phyloP scores from a whole-genome alignment of 2,329 filamentous ascomycete species.

The Orbilia ellipsospora region DNA sequence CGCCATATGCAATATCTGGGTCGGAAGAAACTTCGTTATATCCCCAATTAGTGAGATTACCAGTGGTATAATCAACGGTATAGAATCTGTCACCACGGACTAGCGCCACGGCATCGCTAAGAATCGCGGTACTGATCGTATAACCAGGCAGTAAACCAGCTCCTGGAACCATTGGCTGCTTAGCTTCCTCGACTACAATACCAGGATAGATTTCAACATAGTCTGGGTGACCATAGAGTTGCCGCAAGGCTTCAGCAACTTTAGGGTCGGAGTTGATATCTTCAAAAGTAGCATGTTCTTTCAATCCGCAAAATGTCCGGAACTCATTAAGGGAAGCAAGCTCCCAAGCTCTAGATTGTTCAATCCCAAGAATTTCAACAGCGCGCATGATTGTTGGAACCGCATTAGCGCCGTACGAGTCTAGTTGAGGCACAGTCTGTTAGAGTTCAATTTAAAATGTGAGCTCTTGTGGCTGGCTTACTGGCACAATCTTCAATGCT shows the following conservation, averaged over 20 bases:
- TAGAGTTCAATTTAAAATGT: background rate
- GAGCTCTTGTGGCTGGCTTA: constrained; percentile 64
- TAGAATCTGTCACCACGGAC: constrained; percentile 72
- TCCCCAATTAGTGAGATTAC: constrained; percentile 65
- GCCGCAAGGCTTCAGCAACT: constrained; percentile 69
- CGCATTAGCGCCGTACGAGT: constrained; percentile 60
- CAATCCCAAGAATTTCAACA: constrained; percentile 73
- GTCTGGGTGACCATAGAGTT: constrained; percentile 73
- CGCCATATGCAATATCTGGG: constrained; percentile 63
- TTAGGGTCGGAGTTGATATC: constrained; percentile 71
- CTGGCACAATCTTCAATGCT: constrained; percentile 73
- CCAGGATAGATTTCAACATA: constrained; percentile 77
- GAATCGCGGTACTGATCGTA: constrained; percentile 68
- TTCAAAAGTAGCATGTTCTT: constrained; percentile 69
- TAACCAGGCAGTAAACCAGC: constrained; percentile 68
- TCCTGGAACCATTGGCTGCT: constrained; percentile 67
- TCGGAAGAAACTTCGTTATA: constrained; percentile 63
- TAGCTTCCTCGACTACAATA: constrained; percentile 71
- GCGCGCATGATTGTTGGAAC: constrained; percentile 70
- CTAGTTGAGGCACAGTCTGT: constrained; percentile 5
- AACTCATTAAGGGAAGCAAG: constrained; percentile 74
- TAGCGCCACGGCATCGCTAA: constrained; percentile 71
- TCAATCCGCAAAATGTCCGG: constrained; percentile 72
- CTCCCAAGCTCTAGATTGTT: constrained; percentile 72
- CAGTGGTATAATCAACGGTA: constrained; percentile 66